These are phyloP conservation scores for Cercospora sojina DNA, from an alignment of 2,329 filamentous ascomycete genomes.

Conservation along the genomic window DNA sequence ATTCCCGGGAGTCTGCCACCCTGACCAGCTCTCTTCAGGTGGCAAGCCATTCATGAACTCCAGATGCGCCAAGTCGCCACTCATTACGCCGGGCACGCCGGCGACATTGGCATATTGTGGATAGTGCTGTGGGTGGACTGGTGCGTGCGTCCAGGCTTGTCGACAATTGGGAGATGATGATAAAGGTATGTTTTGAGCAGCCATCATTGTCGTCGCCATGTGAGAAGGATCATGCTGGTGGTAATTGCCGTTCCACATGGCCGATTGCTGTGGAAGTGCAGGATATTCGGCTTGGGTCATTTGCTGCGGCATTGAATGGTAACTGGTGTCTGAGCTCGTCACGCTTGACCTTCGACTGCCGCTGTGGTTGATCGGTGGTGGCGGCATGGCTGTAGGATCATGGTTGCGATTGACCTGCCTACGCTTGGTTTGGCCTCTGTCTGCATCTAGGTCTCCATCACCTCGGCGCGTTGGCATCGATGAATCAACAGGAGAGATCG, in stretches of 20 bases:
- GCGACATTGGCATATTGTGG: slow-evolving; percentile 15
- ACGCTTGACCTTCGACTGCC: slow-evolving; percentile 18
- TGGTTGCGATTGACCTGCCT: slow-evolving; percentile 21
- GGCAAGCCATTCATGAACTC: slow-evolving; percentile 25
- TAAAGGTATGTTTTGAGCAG: slow-evolving; percentile 13
- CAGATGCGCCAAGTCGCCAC: slow-evolving; percentile 14
- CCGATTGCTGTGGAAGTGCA: slow-evolving; percentile 21
- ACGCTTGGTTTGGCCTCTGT: slow-evolving; percentile 23
- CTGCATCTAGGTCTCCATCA: slow-evolving; percentile 21
- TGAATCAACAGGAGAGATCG: slow-evolving; percentile 24
- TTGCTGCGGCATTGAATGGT: slow-evolving; percentile 11
- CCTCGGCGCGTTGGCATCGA: slow-evolving; percentile 24
- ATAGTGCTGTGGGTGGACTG: slow-evolving; percentile 12
- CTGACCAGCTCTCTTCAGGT: slow-evolving; percentile 24
- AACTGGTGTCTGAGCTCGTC: slow-evolving; percentile 10
- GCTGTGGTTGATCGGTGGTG: slow-evolving; percentile 12
- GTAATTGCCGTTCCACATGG: slow-evolving; percentile 11
- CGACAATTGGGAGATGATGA: slow-evolving; percentile 1
- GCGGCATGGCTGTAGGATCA: slow-evolving; percentile 19
- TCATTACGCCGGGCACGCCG: slow-evolving; percentile 18
- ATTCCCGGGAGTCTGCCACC: slow-evolving; percentile 21
- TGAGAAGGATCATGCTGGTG: background rate
- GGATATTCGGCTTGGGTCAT: slow-evolving; percentile 18
- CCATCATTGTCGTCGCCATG: slow-evolving; percentile 11
- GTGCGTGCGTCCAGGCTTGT: slow-evolving; percentile 23